Percentiles rank a stretch among this genome's conserved stretches.
Evolutionary conservation across 2,329 filamentous ascomycete species (phyloP).

Genomic region (Pseudogymnoascus sp.): DNA sequence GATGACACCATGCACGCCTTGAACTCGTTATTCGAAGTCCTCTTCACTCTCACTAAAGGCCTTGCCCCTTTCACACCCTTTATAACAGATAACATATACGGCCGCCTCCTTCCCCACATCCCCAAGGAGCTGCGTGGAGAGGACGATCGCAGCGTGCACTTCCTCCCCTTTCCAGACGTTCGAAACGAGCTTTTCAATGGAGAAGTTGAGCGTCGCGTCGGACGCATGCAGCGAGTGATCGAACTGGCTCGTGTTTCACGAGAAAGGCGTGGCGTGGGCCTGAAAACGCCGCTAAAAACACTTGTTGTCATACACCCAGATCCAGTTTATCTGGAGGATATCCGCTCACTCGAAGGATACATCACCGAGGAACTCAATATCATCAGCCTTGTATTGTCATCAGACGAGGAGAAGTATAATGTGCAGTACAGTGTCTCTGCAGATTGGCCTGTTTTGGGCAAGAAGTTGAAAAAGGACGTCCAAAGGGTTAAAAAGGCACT

Average conservation of each 20-base stretch:
- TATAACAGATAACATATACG: constrained; percentile 90
- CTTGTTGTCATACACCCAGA: constrained; percentile 84
- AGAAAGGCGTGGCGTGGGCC: constrained; percentile 74
- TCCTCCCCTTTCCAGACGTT: constrained; percentile 83
- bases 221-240: constrained; percentile 92
- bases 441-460: constrained; percentile 90
- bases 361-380: constrained; percentile 90
- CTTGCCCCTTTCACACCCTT: constrained; percentile 95
- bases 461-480: constrained; percentile 95
- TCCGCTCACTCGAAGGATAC: constrained; percentile 79
- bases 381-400: constrained; percentile 73
- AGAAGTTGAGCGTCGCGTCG: constrained; percentile 77
- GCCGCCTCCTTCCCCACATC: constrained; percentile 73
- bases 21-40: constrained; percentile 88
- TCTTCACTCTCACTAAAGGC: constrained; percentile 81
- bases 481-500: constrained; percentile 86
- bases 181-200: constrained; percentile 82
- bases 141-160: constrained; percentile 84
- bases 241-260: constrained; percentile 81
- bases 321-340: constrained; percentile 75
- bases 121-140: constrained; percentile 62
- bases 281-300: constrained; percentile 88
- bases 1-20: constrained; percentile 85
- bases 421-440: constrained; percentile 86
- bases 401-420: constrained; percentile 83